Evolutionary conservation across 352 stramenopile species (phyloP), one percentile per base, ranked within the genome.

Genomic region (Pseudoperonospora humuli): DNA sequence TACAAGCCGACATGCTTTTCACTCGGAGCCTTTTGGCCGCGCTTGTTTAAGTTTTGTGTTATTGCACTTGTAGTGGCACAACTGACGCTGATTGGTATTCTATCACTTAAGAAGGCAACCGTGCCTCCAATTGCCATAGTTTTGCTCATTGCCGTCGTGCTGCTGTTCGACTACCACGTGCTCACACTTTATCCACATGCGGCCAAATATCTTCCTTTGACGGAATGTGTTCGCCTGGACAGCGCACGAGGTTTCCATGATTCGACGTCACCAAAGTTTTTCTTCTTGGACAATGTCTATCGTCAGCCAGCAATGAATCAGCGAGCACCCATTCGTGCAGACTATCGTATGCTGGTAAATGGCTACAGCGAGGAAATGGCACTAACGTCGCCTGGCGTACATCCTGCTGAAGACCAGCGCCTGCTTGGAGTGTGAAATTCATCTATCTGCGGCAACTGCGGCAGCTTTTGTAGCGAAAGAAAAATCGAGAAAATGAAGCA

Each of bases 1-100:
- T 87, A 88, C 57, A 64, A 70, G 23, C 44, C 79, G 2, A 67
- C 48, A 45, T 64, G 50, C 3, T 70, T 81, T 39, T 66, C 73
- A 0, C 67, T 80, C 10, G 80, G 80, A 11, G 75, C 75, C 25
- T 88, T 67, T 52, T 92, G 80, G 80, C 80, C 76, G 21, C 74
- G 66, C 1, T 39, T 92, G 21, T 89, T 79, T 53, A 71, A 69
- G 35, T 92, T 92, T 44, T 59, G 85, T 46, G 76, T 92, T 33
- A 59, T 71, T 11, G 72, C 77, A 23, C 66, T 92, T 13, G 54
- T 92, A 3, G 63, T 92, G 14, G 59, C 75, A 10, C 80, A 92
- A 48, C 45, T 85, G 33, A 88, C 80, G 18, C 59, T 92, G 26
- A 68, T 92, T 15, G 80, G 80, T 15, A 54, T 92, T 45, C 54